These are phyloP conservation scores for Imleria badia DNA, from an alignment of 768 basidiomycete species.

Conservation along the genomic window DNA sequence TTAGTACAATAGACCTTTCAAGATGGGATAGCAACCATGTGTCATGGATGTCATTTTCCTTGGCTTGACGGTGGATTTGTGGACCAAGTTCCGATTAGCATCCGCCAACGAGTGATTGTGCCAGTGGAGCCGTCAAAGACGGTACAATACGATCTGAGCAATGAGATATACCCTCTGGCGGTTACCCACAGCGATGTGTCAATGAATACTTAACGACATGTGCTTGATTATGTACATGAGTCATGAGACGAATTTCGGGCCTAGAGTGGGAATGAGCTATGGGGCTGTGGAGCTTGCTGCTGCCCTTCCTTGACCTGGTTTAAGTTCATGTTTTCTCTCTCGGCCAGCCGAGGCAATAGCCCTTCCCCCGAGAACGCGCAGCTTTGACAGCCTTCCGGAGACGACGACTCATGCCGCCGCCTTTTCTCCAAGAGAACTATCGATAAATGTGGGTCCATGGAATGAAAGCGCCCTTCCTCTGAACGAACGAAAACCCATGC, in stretches of 20 bases:
- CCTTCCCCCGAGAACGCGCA: conserved; percentile 6
- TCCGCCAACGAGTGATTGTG: conserved; percentile 18
- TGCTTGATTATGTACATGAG: conserved; percentile 11
- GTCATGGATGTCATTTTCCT: conserved; percentile 10
- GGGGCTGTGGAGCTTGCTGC: conserved; percentile 1
- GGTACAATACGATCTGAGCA: conserved; percentile 9
- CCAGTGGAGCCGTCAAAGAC: conserved; percentile 1
- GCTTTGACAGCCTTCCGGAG: conserved; percentile 12
- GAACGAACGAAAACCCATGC: background rate
- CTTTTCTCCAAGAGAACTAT: conserved; percentile 17
- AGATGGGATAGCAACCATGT: conserved; percentile 13
- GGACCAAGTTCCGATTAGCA: conserved; percentile 23
- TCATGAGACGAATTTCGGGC: conserved; percentile 13
- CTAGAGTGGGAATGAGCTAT: conserved; percentile 14
- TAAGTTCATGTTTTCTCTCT: background rate
- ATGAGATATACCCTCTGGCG: conserved; percentile 8
- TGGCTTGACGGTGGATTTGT: conserved; percentile 3
- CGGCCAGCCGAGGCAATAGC: conserved; percentile 9
- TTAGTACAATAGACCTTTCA: background rate
- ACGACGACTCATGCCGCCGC: conserved; percentile 12
- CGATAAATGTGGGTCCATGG: background rate
- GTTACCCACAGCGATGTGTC: conserved; percentile 2
- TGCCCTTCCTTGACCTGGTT: conserved; percentile 4
- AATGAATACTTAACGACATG: background rate
- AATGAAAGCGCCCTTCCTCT: conserved; percentile 5